These are phyloP conservation scores for Chaetomiaceae sp. DNA, from an alignment of 2,329 filamentous ascomycete species.

Conservation along the genomic window DNA sequence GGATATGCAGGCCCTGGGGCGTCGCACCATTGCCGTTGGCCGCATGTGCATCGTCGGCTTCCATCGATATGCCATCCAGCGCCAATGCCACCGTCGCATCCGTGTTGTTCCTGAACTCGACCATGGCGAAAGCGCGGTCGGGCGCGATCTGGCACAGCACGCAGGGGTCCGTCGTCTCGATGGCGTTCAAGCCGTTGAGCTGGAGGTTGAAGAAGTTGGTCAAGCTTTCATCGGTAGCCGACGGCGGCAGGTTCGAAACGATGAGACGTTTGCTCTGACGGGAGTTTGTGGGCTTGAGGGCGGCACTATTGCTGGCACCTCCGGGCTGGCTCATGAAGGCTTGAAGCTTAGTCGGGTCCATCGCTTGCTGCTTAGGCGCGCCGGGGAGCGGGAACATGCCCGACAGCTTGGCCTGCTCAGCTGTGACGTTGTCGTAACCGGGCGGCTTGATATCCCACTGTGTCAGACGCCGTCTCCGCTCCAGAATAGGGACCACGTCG, in stretches of 20 bases:
- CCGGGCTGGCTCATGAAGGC: slow-evolving; percentile 91
- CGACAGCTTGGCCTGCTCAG: slow-evolving; percentile 96
- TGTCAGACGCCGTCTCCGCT: slow-evolving; percentile 86
- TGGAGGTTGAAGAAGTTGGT: slow-evolving; percentile 91
- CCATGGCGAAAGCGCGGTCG: slow-evolving; percentile 73
- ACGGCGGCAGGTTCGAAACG: slow-evolving; percentile 72
- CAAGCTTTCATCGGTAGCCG: slow-evolving; percentile 69
- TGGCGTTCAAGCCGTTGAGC: slow-evolving; percentile 91
- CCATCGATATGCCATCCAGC: slow-evolving; percentile 85
- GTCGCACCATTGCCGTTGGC: slow-evolving; percentile 49
- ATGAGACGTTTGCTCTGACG: slow-evolving; percentile 91
- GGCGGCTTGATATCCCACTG: slow-evolving; percentile 99
- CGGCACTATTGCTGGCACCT: slow-evolving; percentile 64
- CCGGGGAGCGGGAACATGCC: slow-evolving; percentile 98
- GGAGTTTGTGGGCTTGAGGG: slow-evolving; percentile 86
- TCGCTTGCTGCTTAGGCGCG: slow-evolving; percentile 87
- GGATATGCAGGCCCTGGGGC: slow-evolving; percentile 63
- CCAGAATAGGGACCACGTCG: slow-evolving; percentile 72
- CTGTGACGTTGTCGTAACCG: slow-evolving; percentile 96
- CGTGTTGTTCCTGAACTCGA: slow-evolving; percentile 83
- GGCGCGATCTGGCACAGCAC: slow-evolving; percentile 75
- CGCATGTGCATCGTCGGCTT: slow-evolving; percentile 58
- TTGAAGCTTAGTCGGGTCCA: slow-evolving; percentile 90
- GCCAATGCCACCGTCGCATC: slow-evolving; percentile 91
- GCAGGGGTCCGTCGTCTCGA: slow-evolving; percentile 79